Base-by-base conservation (phyloP, 2,329 filamentous ascomycete genomes). In the Fusarium musae region DNA sequence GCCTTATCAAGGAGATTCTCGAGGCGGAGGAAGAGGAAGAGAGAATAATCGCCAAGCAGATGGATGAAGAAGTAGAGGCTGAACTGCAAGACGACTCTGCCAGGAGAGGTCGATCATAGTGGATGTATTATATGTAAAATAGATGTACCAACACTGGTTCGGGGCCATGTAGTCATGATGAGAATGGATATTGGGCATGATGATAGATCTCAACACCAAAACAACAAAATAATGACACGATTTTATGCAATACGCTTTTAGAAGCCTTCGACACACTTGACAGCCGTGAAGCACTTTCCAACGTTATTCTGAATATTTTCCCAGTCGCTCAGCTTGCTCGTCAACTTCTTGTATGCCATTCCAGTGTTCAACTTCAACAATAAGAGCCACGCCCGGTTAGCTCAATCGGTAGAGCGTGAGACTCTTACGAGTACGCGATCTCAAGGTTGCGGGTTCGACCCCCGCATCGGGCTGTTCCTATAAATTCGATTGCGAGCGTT, bases 321-420 rank as follows among this genome's bases (percentile, higher is more conserved):
- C n/a, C 7, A 17, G 19, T 30, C 10, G 5, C 6, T 8, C 21
- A 0, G 9, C 12, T 21, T 17, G 1, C 4, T 2, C 1, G 3
- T 2, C 6, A 19, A 34, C 32, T 16, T 46, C 26, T 49, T 69
- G 4, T 0, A 39, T 6, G 2, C 4, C 5, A 6, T 61, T 34
- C 12, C 1, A 4, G 11, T 10, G 17, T 5, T 23, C 7, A 19
- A 17, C 19, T 7, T 44, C 23, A 69, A 57, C n/a, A 65, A 58
- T 53, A 39, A 70, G 59, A 69, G 66, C 66, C 81, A 81, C 81
- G 79, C 80, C 79, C 82, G 77, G 76, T 77, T 78, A 77, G 77
- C 75, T 79, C 77, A 78, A 79, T 79, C 78, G 78, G 78, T 90
- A 91, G 89, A 91, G 89, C 89, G 89, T 90, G 86, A 90, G 89